Evolutionary conservation across 2,329 filamentous ascomycete genomes (phyloP), one percentile per base, ranked within the genome.

Genomic region (Alternaria tenuissima): DNA sequence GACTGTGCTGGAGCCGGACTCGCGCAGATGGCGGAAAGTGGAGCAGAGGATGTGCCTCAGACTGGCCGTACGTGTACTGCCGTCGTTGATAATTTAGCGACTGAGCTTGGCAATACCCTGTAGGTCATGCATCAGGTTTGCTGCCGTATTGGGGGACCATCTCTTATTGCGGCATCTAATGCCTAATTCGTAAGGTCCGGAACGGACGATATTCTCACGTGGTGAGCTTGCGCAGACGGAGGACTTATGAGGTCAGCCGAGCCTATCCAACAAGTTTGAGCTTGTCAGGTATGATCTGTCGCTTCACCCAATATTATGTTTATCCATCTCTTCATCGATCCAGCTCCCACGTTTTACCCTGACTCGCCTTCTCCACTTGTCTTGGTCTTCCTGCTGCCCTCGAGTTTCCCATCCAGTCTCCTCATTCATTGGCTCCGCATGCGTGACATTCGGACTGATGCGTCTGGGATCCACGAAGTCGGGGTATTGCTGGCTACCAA

Each of bases 301-400:
- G 9, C 11, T 43, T 74, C 67, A 75, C 5, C 63, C 68, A 55
- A 76, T 76, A 24, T 76, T 74, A 56, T 73, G 66, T 42, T 68
- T 73, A 36, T 76, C 73, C 72, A 77, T 74, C 61, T 77, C 73
- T 52, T 76, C 65, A 49, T 77, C 73, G 48, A 77, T 77, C 74
- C 74, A 77, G 39, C 64, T 75, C 1, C 56, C 59, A 14, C 66
- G 52, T 38, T 63, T 62, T 3, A 48, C 55, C 26, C 57, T 65
- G 3, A 51, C 46, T 24, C 69, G 63, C 41, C 68, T 67, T 49
- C 68, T 66, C 65, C 70, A 70, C 39, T 63, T 57, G 38, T 74
- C 69, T 8, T 65, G 47, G 28, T 70, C 66, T 28, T 56, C 60
- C 39, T 28, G 41, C 26, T 64, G 64, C 26, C 51, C 61, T 26